Conservation (phyloP, 2,329 filamentous ascomycete species). For the Graphiopsis chlorocephala region DNA sequence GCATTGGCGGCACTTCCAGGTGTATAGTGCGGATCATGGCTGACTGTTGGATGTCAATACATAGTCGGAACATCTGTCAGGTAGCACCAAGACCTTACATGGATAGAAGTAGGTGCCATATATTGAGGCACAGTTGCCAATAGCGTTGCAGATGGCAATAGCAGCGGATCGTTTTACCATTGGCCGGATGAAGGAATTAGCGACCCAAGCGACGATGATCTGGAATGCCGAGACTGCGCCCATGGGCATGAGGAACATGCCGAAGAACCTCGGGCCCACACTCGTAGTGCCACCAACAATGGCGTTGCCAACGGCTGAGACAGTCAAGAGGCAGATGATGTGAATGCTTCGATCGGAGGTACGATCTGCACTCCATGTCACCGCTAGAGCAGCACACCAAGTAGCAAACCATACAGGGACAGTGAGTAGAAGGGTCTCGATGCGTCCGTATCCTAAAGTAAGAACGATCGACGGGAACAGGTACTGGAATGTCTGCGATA, state of each 20-base stretch:
- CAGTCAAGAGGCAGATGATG: conserved; percentile 52
- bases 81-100: conserved; percentile 27
- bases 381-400: conserved; percentile 53
- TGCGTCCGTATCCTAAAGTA: conserved; percentile 56
- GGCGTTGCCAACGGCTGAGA: conserved; percentile 55
- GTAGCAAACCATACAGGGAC: conserved; percentile 55
- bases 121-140: conserved; percentile 36
- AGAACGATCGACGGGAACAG: conserved; percentile 65
- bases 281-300: conserved; percentile 54
- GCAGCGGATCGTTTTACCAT: conserved; percentile 34
- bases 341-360: conserved; percentile 57
- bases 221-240: conserved; percentile 31
- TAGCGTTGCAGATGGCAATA: conserved; percentile 34
- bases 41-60: conserved; percentile 28
- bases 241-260: conserved; percentile 52
- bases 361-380: conserved; percentile 55
- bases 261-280: conserved; percentile 56
- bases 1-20: conserved; percentile 38
- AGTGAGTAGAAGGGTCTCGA: conserved; percentile 57
- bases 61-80: too few relatives aligned
- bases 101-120: conserved; percentile 30
- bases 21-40: conserved; percentile 38
- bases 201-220: conserved; percentile 30
- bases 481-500: conserved; percentile 60
- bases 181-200: conserved; percentile 30